Evolutionary conservation across 306 rosid species (phyloP).

Genomic region (Prinsepia uniflora): DNA sequence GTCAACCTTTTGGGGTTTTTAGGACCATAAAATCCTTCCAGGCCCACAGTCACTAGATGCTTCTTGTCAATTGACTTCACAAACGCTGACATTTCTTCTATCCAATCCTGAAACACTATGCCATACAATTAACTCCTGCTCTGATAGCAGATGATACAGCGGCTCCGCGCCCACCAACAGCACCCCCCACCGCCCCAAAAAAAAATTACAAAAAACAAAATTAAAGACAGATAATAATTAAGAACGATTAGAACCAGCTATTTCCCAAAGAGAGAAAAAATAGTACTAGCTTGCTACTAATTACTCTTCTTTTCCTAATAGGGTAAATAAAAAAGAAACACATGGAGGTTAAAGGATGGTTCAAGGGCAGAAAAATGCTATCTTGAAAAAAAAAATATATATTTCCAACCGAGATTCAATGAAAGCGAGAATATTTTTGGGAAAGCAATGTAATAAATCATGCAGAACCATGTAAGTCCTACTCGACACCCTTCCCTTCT

Average conservation of each 20-base stretch:
- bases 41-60: slow-evolving; percentile 82
- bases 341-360: background rate
- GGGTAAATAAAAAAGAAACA: background rate
- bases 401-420: background rate
- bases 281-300: background rate
- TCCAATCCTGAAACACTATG: slow-evolving; percentile 72
- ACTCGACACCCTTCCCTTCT: slow-evolving; percentile 1
- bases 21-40: slow-evolving; percentile 97
- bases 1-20: slow-evolving; percentile 58
- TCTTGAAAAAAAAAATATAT: background rate
- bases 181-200: background rate
- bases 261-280: background rate
- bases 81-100: slow-evolving; percentile 88
- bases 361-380: background rate
- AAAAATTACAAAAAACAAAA: no score
- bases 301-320: background rate
- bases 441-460: background rate
- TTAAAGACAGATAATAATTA: background rate
- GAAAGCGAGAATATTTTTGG: background rate
- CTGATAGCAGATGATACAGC: slow-evolving; percentile 7
- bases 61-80: slow-evolving; percentile 87
- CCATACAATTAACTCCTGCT: slow-evolving; percentile 18
- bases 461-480: background rate
- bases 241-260: background rate
- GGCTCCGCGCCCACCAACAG: background rate